These are phyloP conservation scores for Phialophora expanda DNA, from an alignment of 2,329 filamentous ascomycete species.

Conservation along the genomic window DNA sequence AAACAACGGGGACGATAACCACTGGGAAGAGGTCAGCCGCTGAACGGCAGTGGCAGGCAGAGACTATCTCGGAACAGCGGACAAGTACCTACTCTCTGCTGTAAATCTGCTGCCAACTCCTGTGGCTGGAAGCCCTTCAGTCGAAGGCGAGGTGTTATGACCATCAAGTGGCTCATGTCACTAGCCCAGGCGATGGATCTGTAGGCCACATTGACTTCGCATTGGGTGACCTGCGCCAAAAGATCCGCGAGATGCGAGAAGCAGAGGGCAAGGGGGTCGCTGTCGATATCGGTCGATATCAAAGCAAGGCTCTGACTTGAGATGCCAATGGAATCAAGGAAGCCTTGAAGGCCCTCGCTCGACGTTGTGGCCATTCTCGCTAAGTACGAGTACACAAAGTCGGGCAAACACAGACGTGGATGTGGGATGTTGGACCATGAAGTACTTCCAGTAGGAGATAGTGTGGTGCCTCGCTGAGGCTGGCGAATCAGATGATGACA, in stretches of 20 bases:
- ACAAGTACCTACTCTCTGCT: slow-evolving; percentile 21
- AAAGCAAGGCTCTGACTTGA: slow-evolving; percentile 33
- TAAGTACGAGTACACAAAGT: neutral
- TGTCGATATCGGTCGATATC: slow-evolving; percentile 43
- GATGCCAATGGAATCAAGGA: slow-evolving; percentile 39
- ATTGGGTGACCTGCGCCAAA: slow-evolving; percentile 70
- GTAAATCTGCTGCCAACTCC: slow-evolving; percentile 62
- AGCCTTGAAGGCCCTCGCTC: slow-evolving; percentile 38
- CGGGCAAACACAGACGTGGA: neutral
- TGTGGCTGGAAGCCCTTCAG: slow-evolving; percentile 72
- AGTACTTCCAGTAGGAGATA: neutral
- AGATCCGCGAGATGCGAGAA: slow-evolving; percentile 75
- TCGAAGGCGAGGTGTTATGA: slow-evolving; percentile 79
- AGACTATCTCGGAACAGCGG: neutral
- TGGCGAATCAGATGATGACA: neutral
- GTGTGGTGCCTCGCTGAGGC: neutral
- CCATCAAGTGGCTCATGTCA: slow-evolving; percentile 80
- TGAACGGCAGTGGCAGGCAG: neutral
- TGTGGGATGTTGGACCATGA: neutral
- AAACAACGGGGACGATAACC: slow-evolving; percentile 75
- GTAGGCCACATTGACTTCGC: slow-evolving; percentile 73
- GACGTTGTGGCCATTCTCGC: slow-evolving; percentile 30
- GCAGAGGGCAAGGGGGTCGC: slow-evolving; percentile 81
- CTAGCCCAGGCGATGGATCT: slow-evolving; percentile 77
- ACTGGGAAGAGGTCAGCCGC: slow-evolving; percentile 47